These are phyloP conservation scores for Leishmania turanica DNA, from an alignment of 208 protist genomes.

Conservation along the genomic window DNA sequence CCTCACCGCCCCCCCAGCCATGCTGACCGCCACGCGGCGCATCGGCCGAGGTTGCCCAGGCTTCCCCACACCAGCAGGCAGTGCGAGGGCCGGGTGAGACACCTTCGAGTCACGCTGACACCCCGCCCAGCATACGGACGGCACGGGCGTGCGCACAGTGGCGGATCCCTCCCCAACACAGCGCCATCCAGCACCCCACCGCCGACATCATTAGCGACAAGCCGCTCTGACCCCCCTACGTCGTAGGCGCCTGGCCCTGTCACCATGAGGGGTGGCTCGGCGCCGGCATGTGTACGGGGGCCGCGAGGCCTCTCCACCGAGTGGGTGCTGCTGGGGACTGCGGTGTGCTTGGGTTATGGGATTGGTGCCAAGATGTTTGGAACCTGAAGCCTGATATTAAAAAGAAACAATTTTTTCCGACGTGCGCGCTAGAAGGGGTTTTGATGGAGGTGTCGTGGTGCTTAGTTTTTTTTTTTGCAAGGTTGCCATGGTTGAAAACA, in stretches of 20 bases:
- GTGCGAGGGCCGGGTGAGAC: neutral
- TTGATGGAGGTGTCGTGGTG: too few species aligned
- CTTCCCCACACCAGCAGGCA: neutral
- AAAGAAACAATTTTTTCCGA: too few species aligned
- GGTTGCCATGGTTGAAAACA: too few species aligned
- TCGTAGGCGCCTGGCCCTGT: neutral
- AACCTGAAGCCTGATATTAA: too few species aligned
- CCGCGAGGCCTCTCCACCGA: neutral
- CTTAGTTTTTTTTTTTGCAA: too few species aligned
- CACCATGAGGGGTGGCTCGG: neutral
- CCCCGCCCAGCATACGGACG: neutral
- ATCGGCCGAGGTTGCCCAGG: neutral
- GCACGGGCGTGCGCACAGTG: neutral
- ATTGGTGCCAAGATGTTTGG: fast-evolving
- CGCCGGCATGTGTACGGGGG: neutral
- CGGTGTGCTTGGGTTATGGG: too few species aligned
- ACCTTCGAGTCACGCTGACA: neutral
- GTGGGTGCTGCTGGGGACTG: neutral
- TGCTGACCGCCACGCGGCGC: neutral
- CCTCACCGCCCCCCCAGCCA: neutral
- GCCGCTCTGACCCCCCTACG: neutral
- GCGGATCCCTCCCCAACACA: neutral
- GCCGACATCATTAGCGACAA: neutral
- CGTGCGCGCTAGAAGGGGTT: too few species aligned
- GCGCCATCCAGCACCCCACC: neutral